phyloP scores from a whole-genome alignment of 1,284 basidiomycete species.

The Cutaneotrichosporon sp. region DNA sequence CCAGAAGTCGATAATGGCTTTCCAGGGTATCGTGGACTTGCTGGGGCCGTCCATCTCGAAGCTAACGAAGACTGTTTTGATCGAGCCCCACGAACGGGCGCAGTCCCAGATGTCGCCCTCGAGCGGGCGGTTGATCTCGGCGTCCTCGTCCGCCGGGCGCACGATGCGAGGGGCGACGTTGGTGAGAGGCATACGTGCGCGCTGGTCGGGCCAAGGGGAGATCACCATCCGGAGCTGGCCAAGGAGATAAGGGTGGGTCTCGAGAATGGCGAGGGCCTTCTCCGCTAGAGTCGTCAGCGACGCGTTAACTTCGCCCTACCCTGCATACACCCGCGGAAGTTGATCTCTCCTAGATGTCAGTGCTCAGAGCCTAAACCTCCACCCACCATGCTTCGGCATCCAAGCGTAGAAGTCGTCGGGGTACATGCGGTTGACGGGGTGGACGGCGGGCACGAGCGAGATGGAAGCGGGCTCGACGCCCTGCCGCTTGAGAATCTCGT shows the following conservation, averaged over 20 bases:
- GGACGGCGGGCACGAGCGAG: slow-evolving; percentile 28
- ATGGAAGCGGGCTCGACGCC: slow-evolving; percentile 33
- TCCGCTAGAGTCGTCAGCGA: slow-evolving; percentile 62
- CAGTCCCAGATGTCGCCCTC: slow-evolving; percentile 66
- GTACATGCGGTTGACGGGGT: slow-evolving; percentile 25
- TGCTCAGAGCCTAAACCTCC: not conserved
- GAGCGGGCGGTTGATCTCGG: slow-evolving; percentile 63
- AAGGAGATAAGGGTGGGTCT: slow-evolving; percentile 67
- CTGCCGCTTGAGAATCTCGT: slow-evolving; percentile 24
- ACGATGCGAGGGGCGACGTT: slow-evolving; percentile 45
- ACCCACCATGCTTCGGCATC: slow-evolving; percentile 42
- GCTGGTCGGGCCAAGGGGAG: slow-evolving; percentile 67
- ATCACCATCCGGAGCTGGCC: slow-evolving; percentile 60
- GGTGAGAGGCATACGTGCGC: slow-evolving; percentile 58
- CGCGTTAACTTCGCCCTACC: slow-evolving; percentile 11
- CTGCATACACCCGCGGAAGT: slow-evolving; percentile 6
- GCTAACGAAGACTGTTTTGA: slow-evolving; percentile 37
- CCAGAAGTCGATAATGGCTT: slow-evolving; percentile 81
- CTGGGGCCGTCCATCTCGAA: slow-evolving; percentile 64
- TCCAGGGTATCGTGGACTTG: slow-evolving; percentile 62
- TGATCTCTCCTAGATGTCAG: slow-evolving; percentile 9
- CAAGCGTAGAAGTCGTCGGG: slow-evolving; percentile 44
- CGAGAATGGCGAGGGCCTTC: slow-evolving; percentile 78
- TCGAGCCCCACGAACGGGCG: slow-evolving; percentile 63
- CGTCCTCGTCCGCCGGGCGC: slow-evolving; percentile 27